Base-by-base conservation (phyloP, 2,329 filamentous ascomycete species). In the Pyrenochaeta sp. region DNA sequence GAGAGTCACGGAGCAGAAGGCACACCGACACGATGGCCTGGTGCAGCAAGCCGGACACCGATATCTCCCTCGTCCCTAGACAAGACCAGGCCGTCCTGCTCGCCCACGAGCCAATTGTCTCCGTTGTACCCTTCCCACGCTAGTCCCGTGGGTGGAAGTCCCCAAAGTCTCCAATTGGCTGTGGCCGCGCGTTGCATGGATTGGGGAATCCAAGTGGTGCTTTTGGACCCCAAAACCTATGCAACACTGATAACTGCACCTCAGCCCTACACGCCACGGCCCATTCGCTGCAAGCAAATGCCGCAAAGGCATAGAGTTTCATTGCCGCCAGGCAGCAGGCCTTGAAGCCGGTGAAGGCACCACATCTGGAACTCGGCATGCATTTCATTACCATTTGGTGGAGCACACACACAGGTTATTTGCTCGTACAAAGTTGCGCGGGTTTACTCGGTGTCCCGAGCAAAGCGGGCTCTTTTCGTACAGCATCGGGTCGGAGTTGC, bases 101-200 rank as follows among this genome's bases (percentile, higher is more conserved):
- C 17, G 31, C 31, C 31, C 14, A 34, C 3, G 4, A n/a, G 9
- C 9, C 31, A 34, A 19, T 6, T 20, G 17, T 32, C 30, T 32
- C 8, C 18, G 24, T 17, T 19, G 22, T 19, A 32, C 17, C 30
- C n/a, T n/a, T n/a, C n/a, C n/a, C n/a, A n/a, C n/a, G n/a, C n/a
- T n/a, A n/a, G n/a, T n/a, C n/a, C n/a, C n/a, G n/a, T n/a, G n/a
- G n/a, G n/a, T n/a, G 17, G 13, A 40, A 40, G 39, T 22, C 36
- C 26, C 43, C 27, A 44, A 41, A 37, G 32, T 47, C 40, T 51
- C 40, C 40, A 51, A 51, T 51, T 51, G 48, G 48, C 23, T 21
- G 30, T 17, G 23, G 17, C 7, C 15, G 17, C 3, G 6, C 9
- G 19, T 13, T 10, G 9, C 19, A n/a, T 34, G n/a, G n/a, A 13